Conservation (phyloP, 306 rosid genomes). For the Rosa multiflora region DNA sequence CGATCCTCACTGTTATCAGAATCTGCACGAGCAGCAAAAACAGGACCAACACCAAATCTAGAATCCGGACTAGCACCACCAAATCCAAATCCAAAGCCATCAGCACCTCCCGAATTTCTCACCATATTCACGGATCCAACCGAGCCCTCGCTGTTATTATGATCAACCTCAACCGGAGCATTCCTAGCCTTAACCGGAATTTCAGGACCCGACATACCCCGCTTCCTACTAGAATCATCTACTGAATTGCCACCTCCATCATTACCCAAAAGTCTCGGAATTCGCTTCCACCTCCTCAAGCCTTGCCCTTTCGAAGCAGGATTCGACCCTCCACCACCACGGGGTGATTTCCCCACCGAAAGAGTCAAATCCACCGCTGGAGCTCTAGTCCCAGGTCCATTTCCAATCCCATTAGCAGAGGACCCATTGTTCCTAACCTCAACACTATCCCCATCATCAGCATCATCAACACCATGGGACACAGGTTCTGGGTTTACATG, state of each 20-base stretch:
- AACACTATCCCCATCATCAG: conserved; percentile 37
- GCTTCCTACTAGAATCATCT: conserved; percentile 57
- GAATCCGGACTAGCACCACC: conserved; percentile 64
- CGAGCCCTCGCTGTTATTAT: conserved; percentile 46
- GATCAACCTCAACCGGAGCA: conserved; percentile 41
- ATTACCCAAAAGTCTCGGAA: conserved; percentile 43
- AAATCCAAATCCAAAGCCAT: conserved; percentile 35
- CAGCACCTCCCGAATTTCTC: conserved; percentile 47
- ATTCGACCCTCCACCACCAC: conserved; percentile 25
- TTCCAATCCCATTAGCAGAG: conserved; percentile 37
- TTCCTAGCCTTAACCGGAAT: conserved; percentile 41
- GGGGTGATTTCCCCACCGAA: conserved; percentile 20
- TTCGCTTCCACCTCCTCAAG: conserved; percentile 62
- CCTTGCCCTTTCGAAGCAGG: conserved; percentile 36
- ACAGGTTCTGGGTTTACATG: conserved; percentile 32
- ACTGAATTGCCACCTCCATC: conserved; percentile 34
- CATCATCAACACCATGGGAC: conserved; percentile 38
- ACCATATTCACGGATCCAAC: conserved; percentile 45
- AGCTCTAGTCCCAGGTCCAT: conserved; percentile 31
- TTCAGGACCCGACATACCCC: conserved; percentile 53
- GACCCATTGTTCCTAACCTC: conserved; percentile 39
- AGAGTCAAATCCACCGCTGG: conserved; percentile 29
- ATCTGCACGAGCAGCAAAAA: conserved; percentile 67
- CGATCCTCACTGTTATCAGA: conserved; percentile 87
- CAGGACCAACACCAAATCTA: conserved; percentile 59